A percentile compares a stretch with the other conserved stretches of the same genome.
Evolutionary conservation across 179 eudicot species (phyloP).

Genomic region (Vitellaria paradoxa): DNA sequence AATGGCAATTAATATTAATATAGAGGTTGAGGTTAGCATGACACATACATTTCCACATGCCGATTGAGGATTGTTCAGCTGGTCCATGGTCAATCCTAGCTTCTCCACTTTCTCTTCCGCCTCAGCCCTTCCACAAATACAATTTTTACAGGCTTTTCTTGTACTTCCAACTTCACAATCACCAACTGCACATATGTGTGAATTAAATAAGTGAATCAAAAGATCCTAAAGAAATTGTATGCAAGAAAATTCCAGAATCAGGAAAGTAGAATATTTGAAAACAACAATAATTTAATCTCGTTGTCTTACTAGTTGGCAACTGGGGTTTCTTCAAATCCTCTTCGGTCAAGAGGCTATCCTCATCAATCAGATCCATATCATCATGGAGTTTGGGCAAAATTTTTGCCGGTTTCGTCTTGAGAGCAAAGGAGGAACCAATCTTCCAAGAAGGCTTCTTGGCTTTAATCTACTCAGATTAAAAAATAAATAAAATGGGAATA

Average conservation of each 20-base stretch:
- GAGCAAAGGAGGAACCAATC: conserved; percentile 81
- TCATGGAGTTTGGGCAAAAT: conserved; percentile 67
- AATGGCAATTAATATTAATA: neutral
- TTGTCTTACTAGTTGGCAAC: conserved; percentile 49
- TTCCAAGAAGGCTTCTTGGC: conserved; percentile 86
- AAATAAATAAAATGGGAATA: neutral
- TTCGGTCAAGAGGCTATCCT: conserved; percentile 85
- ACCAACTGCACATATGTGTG: conserved; percentile 33
- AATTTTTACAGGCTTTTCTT: conserved; percentile 93
- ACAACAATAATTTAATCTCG: neutral
- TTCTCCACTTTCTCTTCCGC: conserved; percentile 78
- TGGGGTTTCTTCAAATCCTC: conserved; percentile 88
- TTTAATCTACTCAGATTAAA: conserved; percentile 27
- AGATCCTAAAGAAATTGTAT: neutral
- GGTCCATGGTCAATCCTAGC: conserved; percentile 74
- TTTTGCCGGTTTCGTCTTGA: conserved; percentile 54
- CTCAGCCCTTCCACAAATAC: conserved; percentile 93
- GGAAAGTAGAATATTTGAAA: neutral
- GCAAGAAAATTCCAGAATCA: neutral
- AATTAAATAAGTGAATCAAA: neutral
- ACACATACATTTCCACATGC: conserved; percentile 89
- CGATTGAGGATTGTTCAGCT: conserved; percentile 74
- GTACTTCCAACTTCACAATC: conserved; percentile 93
- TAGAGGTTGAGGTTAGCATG: neutral
- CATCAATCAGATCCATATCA: conserved; percentile 77